Conservation (phyloP, 2,329 filamentous ascomycete species). For the Fusarium sulawesiense region DNA sequence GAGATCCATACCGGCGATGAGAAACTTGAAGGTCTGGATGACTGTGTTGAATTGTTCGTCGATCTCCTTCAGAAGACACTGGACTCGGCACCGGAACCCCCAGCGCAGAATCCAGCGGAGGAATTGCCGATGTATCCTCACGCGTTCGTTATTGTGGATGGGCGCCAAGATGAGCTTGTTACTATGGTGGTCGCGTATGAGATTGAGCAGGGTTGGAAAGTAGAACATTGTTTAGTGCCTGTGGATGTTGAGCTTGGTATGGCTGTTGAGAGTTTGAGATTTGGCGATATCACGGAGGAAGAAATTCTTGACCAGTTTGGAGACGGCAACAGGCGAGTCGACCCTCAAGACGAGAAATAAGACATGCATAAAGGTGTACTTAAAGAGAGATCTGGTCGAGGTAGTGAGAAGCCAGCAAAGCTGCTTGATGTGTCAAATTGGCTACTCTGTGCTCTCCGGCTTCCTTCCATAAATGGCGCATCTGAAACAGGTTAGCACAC, state of each 20-base stretch:
- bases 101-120: not conserved
- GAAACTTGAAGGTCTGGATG: fast-evolving
- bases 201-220: not conserved
- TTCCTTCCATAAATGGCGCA: constrained; percentile 2
- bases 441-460: not conserved
- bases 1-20: fast-evolving
- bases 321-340: not conserved
- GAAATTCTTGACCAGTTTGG: not conserved
- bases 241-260: not conserved
- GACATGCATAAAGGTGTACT: too few species aligned
- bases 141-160: not conserved
- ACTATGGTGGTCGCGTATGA: not conserved
- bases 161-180: fast-evolving
- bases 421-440: too few species aligned
- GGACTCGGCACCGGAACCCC: fast-evolving
- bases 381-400: too few species aligned
- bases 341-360: too few species aligned
- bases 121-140: not conserved
- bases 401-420: too few species aligned
- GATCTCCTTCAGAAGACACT: not conserved
- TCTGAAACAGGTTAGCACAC: not conserved
- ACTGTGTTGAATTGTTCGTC: fast-evolving
- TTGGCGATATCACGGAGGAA: not conserved
- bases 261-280: not conserved
- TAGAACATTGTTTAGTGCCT: not conserved